A percentile compares a stretch with the other conserved stretches of the same genome.
phyloP scores from a whole-genome alignment of 164 flowering plant genomes.

The Euptelea pleiosperma region DNA sequence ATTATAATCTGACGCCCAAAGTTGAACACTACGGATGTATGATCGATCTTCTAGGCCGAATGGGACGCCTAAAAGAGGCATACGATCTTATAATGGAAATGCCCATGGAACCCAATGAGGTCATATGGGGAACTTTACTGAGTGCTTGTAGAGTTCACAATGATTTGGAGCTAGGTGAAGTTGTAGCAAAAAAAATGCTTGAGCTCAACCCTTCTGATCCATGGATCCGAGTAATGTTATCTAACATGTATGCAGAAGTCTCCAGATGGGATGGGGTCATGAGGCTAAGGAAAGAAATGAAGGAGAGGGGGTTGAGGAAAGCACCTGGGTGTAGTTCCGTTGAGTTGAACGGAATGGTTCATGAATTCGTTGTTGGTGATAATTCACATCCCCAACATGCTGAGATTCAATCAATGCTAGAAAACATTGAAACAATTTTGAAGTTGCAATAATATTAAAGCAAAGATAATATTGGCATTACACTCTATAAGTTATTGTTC shows the following conservation, averaged over 20 bases:
- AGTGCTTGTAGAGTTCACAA: conserved; percentile 36
- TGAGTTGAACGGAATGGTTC: conserved; percentile 19
- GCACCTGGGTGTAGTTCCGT: conserved; percentile 30
- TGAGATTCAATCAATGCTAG: conserved; percentile 17
- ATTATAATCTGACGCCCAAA: conserved; percentile 16
- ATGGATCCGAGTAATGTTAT: conserved; percentile 26
- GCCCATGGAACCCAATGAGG: conserved; percentile 28
- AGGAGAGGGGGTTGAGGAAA: conserved; percentile 22
- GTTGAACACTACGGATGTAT: conserved; percentile 32
- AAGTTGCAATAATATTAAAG: conserved; percentile 13
- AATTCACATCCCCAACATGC: conserved; percentile 8
- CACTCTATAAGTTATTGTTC: conserved; percentile 2
- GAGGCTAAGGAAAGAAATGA: conserved; percentile 32
- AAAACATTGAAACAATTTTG: conserved; percentile 12
- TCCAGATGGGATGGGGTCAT: conserved; percentile 25
- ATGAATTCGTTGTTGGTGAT: conserved; percentile 24
- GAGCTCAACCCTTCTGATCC: conserved; percentile 30
- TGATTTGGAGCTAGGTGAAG: conserved; percentile 27
- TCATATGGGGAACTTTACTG: conserved; percentile 31
- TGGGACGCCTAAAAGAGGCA: conserved; percentile 22
- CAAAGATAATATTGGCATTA: not conserved
- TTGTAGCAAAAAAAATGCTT: conserved; percentile 24
- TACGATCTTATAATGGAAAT: conserved; percentile 23
- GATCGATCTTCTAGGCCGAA: conserved; percentile 33
- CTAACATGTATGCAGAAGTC: conserved; percentile 32